Evolutionary conservation across 2,329 filamentous ascomycete genomes (phyloP).

Genomic region (Xenosphaeropsis pyriputrescens): DNA sequence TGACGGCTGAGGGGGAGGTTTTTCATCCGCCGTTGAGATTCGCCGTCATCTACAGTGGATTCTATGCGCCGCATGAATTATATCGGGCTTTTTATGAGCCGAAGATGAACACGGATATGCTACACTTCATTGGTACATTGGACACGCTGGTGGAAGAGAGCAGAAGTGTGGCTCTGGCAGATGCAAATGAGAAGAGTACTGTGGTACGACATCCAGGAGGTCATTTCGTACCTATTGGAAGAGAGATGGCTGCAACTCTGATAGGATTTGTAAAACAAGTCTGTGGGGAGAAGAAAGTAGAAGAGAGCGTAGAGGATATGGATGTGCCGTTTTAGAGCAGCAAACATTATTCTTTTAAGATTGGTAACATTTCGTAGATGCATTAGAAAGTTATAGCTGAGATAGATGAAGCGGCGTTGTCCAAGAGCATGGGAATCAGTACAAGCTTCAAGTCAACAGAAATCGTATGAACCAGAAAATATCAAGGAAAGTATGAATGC

Average conservation of each 20-base stretch:
- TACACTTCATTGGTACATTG: conserved; percentile 72
- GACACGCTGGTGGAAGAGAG: conserved; percentile 80
- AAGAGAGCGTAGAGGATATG: conserved; percentile 52
- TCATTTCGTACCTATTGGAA: conserved; percentile 75
- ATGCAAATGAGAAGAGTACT: conserved; percentile 41
- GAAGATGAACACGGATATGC: conserved; percentile 56
- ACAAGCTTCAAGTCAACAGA: no score
- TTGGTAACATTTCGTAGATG: no score
- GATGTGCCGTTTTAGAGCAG: conserved; percentile 56
- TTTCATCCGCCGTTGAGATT: conserved; percentile 49
- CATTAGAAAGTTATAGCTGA: no score
- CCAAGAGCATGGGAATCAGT: no score
- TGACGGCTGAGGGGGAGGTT: conserved; percentile 17
- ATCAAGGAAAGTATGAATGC: no score
- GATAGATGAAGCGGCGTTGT: no score
- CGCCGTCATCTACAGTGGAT: conserved; percentile 64
- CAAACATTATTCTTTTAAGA: no score
- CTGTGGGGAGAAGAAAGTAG: conserved; percentile 18
- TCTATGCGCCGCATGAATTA: conserved; percentile 44
- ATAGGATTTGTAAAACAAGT: conserved; percentile 52
- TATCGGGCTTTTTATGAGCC: conserved; percentile 64
- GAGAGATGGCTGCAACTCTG: conserved; percentile 65
- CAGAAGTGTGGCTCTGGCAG: conserved; percentile 51
- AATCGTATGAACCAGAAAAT: no score
- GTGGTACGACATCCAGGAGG: conserved; percentile 66